These are phyloP conservation scores for Ophiocordyceps camponoti-leonardi DNA, from an alignment of 2,329 filamentous ascomycete genomes.

Conservation along the genomic window DNA sequence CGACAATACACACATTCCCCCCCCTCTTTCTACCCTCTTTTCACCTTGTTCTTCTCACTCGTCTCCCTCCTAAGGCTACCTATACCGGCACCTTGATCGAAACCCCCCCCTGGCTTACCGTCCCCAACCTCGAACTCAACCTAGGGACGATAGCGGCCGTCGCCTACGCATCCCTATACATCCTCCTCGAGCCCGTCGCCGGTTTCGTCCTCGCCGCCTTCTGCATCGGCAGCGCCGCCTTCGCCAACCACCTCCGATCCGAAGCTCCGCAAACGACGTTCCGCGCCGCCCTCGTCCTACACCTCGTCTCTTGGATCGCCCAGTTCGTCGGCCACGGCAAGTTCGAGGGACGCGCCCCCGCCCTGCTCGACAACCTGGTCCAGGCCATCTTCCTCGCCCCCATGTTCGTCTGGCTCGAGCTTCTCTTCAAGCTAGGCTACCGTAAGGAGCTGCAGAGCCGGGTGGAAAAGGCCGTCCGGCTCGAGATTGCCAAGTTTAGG, in stretches of 20 bases:
- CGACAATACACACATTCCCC: slow-evolving; percentile 10
- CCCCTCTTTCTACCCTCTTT: background rate
- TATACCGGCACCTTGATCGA: slow-evolving; percentile 46
- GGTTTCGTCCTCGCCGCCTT: slow-evolving; percentile 61
- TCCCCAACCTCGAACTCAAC: slow-evolving; percentile 50
- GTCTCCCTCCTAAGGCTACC: slow-evolving; percentile 27
- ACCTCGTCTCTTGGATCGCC: slow-evolving; percentile 63
- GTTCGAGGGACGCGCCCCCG: slow-evolving; percentile 78
- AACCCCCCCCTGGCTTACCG: slow-evolving; percentile 48
- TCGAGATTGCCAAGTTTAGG: slow-evolving; percentile 62
- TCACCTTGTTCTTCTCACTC: slow-evolving; percentile 1
- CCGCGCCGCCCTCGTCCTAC: slow-evolving; percentile 43
- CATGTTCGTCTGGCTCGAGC: slow-evolving; percentile 93
- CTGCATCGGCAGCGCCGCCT: slow-evolving; percentile 58
- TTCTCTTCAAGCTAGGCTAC: slow-evolving; percentile 82
- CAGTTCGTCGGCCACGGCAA: slow-evolving; percentile 86
- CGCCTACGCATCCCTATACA: slow-evolving; percentile 62
- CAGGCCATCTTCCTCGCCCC: slow-evolving; percentile 88
- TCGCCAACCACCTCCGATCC: slow-evolving; percentile 55
- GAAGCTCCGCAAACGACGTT: slow-evolving; percentile 33
- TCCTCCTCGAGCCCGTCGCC: slow-evolving; percentile 87
- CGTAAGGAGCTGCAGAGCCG: slow-evolving; percentile 71
- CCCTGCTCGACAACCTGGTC: slow-evolving; percentile 75
- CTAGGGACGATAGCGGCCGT: slow-evolving; percentile 46
- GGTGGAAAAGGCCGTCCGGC: slow-evolving; percentile 57